A percentile compares a stretch with the other conserved stretches of the same genome.
Evolutionary conservation across 176 grass and related monocot species (phyloP).

Genomic region (Bothriochloa decipiens): DNA sequence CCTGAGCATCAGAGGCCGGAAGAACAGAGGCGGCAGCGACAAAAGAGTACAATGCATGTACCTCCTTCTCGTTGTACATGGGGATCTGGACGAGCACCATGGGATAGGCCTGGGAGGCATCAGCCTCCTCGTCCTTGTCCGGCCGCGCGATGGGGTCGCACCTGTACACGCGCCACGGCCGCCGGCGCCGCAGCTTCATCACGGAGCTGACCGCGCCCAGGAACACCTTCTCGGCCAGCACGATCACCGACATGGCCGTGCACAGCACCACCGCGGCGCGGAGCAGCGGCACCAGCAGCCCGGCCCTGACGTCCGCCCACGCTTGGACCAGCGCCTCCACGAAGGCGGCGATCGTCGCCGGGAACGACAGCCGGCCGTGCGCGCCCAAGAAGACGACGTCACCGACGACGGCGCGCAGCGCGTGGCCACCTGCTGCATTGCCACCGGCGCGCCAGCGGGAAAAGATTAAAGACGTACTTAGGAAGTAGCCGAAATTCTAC

Average conservation of each 20-base stretch:
- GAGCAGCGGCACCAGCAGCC: conserved; percentile 50
- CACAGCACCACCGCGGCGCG: conserved; percentile 47
- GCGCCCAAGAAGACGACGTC: neutral
- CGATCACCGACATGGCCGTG: conserved; percentile 65
- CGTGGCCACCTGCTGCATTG: conserved; percentile 5
- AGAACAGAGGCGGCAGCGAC: no score
- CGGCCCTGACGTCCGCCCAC: conserved; percentile 44
- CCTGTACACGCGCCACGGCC: conserved; percentile 45
- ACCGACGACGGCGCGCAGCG: neutral
- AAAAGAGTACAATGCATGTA: no score
- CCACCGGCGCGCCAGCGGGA: neutral
- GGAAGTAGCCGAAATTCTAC: neutral
- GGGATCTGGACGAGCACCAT: conserved; percentile 95
- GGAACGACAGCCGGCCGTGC: neutral
- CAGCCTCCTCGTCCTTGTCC: conserved; percentile 39
- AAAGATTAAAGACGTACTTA: neutral
- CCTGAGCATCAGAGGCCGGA: neutral
- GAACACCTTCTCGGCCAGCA: conserved; percentile 69
- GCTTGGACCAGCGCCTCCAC: conserved; percentile 27
- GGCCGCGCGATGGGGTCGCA: conserved; percentile 43
- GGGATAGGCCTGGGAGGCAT: conserved; percentile 50
- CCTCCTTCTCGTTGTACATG: conserved; percentile 93
- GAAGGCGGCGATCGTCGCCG: neutral
- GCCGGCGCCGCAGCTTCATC: conserved; percentile 40
- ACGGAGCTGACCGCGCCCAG: conserved; percentile 48